Evolutionary conservation across 768 basidiomycete genomes (phyloP).

Genomic region (Suillus subalutaceus): DNA sequence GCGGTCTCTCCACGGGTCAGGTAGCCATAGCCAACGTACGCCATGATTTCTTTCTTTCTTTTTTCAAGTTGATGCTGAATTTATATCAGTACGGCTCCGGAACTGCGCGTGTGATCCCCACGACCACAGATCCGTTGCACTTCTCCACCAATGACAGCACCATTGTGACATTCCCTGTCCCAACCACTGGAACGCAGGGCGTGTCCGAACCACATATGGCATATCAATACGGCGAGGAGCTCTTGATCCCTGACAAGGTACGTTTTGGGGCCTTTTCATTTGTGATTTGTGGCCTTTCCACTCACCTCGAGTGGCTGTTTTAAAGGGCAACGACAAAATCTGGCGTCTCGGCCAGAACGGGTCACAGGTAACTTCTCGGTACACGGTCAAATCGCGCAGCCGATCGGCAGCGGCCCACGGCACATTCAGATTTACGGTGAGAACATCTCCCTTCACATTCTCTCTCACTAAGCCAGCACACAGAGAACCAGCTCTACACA

Average conservation of each 20-base stretch:
- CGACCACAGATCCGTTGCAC: constrained; percentile 38
- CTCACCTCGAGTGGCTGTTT: background rate
- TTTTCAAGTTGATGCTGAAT: background rate
- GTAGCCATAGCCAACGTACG: constrained; percentile 64
- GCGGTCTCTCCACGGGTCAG: constrained; percentile 53
- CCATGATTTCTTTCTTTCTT: no score
- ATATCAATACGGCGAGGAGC: constrained; percentile 53
- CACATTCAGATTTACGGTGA: constrained; percentile 44
- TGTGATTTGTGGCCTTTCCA: background rate
- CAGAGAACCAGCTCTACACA: constrained; percentile 53
- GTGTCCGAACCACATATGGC: constrained; percentile 72
- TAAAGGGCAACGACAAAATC: constrained; percentile 66
- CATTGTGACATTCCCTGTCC: constrained; percentile 56
- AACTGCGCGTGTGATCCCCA: constrained; percentile 56
- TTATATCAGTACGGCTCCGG: constrained; percentile 51
- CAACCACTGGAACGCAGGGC: constrained; percentile 27
- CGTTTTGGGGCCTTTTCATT: constrained; percentile 18
- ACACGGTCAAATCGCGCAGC: constrained; percentile 63
- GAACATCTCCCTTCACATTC: background rate
- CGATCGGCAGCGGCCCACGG: constrained; percentile 67
- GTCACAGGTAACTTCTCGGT: constrained; percentile 48
- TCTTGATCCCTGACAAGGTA: constrained; percentile 70
- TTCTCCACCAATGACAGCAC: constrained; percentile 36
- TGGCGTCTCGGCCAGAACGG: constrained; percentile 60
- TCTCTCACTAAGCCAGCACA: constrained; percentile 5